Percentiles rank a stretch among this genome's conserved stretches.
Conservation (phyloP, 164 flowering plant genomes). For the Tinospora cordifolia region DNA sequence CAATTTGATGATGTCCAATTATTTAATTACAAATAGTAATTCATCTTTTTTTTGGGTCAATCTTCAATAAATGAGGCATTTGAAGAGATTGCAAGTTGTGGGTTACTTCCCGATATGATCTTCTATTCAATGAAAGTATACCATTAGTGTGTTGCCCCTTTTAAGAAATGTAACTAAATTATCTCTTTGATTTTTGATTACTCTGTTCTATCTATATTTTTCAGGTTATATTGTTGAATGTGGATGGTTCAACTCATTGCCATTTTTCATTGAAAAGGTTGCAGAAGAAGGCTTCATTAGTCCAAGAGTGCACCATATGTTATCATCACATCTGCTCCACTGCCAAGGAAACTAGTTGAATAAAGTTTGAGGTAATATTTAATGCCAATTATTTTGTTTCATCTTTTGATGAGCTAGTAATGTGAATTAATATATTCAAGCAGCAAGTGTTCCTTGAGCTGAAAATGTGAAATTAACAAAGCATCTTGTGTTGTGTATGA, state of each 20-base stretch:
- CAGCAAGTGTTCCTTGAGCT: not conserved
- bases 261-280: constrained; percentile 65
- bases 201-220: not conserved
- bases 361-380: constrained; percentile 58
- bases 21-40: too few relatives aligned
- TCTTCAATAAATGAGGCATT: constrained; percentile 55
- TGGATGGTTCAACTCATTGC: constrained; percentile 65
- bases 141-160: constrained; percentile 31
- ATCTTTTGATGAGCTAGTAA: too few relatives aligned
- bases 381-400: too few relatives aligned
- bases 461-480: not conserved
- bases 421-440: not conserved
- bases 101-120: constrained; percentile 60
- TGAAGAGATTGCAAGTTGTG: constrained; percentile 66
- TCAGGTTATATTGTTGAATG: constrained; percentile 69
- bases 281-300: constrained; percentile 70
- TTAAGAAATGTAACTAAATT: not conserved
- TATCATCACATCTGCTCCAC: constrained; percentile 64
- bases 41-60: not conserved
- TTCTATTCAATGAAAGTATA: constrained; percentile 45
- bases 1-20: too few relatives aligned
- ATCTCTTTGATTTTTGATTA: not conserved
- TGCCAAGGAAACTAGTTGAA: constrained; percentile 56
- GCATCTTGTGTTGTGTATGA: constrained; percentile 23
- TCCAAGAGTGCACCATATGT: constrained; percentile 62